These are phyloP conservation scores for Penicillium digitatum DNA, from an alignment of 2,329 filamentous ascomycete genomes.

Conservation along the genomic window DNA sequence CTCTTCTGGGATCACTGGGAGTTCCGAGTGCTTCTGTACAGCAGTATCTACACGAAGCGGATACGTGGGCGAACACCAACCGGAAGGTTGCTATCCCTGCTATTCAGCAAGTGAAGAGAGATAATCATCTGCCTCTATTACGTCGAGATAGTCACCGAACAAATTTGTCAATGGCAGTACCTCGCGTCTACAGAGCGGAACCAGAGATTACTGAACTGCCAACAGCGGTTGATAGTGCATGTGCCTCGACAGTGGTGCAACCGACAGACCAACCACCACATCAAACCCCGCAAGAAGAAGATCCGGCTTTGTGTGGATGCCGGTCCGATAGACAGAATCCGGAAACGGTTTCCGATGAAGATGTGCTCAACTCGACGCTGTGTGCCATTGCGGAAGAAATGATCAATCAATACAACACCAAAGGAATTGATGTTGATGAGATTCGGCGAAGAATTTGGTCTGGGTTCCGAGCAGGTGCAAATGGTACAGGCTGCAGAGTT, in stretches of 20 bases:
- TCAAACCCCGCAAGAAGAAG: background rate
- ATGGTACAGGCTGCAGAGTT: slow-evolving; percentile 36
- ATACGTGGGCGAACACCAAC: slow-evolving; percentile 15
- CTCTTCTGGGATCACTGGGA: slow-evolving; percentile 26
- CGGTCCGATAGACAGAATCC: slow-evolving; percentile 9
- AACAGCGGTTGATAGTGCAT: background rate
- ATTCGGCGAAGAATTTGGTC: slow-evolving; percentile 34
- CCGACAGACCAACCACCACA: background rate
- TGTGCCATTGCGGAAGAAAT: slow-evolving; percentile 40
- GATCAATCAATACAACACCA: slow-evolving; percentile 38
- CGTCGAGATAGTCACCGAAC: background rate
- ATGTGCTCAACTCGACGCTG: slow-evolving; percentile 34
- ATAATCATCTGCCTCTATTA: background rate
- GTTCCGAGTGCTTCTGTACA: slow-evolving; percentile 24
- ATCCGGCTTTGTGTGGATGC: slow-evolving; percentile 26
- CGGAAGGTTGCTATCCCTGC: slow-evolving; percentile 38
- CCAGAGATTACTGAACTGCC: background rate
- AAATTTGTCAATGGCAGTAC: background rate
- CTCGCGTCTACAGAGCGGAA: background rate
- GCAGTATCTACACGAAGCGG: slow-evolving; percentile 25
- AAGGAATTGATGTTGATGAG: slow-evolving; percentile 33
- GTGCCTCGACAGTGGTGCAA: background rate
- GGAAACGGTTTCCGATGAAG: slow-evolving; percentile 20
- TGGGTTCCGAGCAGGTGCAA: slow-evolving; percentile 31
- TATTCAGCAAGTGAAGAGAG: slow-evolving; percentile 15